phyloP scores from a whole-genome alignment of 225 moss, liverwort and hornwort genomes.

The Neckera pumila region DNA sequence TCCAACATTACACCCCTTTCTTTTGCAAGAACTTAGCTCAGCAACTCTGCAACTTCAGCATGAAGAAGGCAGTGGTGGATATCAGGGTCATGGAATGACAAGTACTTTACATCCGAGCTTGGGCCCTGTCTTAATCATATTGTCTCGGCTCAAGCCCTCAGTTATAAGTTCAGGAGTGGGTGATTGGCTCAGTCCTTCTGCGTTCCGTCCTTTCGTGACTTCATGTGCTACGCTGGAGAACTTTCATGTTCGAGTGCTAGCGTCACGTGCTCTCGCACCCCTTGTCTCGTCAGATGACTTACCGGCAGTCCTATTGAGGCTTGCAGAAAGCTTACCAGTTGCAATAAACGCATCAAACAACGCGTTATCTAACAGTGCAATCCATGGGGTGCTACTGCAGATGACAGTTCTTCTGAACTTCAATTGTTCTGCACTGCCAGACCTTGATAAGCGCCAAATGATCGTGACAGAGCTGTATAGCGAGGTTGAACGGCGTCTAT shows the following conservation, averaged over 20 bases:
- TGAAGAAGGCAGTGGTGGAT: slow-evolving; percentile 22
- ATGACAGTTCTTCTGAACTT: slow-evolving; percentile 64
- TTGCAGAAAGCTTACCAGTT: slow-evolving; percentile 62
- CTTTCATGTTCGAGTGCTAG: slow-evolving; percentile 77
- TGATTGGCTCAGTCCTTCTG: slow-evolving; percentile 95
- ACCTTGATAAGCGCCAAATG: slow-evolving; percentile 47
- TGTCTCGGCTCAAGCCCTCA: slow-evolving; percentile 94
- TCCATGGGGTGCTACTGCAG: slow-evolving; percentile 89
- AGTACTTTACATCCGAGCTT: slow-evolving; percentile 94
- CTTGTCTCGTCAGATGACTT: slow-evolving; percentile 81
- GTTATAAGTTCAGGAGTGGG: slow-evolving; percentile 81
- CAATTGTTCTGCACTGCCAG: slow-evolving; percentile 70
- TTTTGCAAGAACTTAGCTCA: slow-evolving; percentile 76
- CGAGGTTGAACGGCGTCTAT: slow-evolving; percentile 47
- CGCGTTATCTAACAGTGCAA: slow-evolving; percentile 46
- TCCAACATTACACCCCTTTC: slow-evolving; percentile 89
- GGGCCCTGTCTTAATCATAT: slow-evolving; percentile 83
- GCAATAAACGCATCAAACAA: neutral
- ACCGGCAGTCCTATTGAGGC: slow-evolving; percentile 33
- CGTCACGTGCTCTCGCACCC: slow-evolving; percentile 82
- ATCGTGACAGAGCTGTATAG: slow-evolving; percentile 44
- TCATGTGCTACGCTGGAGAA: slow-evolving; percentile 89
- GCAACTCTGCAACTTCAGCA: slow-evolving; percentile 90
- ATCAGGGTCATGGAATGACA: slow-evolving; percentile 58
- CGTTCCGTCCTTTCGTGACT: slow-evolving; percentile 81